Evolutionary conservation across 495 filamentous ascomycete species (phyloP).

Genomic region (Articulospora tetracladia): DNA sequence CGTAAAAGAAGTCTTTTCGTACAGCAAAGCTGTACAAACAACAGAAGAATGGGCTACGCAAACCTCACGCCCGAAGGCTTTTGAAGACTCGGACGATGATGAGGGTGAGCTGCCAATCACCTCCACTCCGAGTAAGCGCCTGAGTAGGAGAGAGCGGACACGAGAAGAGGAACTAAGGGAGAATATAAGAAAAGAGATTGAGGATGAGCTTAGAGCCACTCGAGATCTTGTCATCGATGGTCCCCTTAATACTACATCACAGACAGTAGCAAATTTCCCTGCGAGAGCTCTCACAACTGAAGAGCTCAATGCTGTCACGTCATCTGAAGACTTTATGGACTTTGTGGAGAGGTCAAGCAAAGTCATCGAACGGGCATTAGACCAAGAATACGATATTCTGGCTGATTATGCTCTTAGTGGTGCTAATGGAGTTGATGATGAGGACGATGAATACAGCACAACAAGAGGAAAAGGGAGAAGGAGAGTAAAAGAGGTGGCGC

Average conservation of each 20-base stretch:
- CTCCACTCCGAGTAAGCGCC: constrained; percentile 54
- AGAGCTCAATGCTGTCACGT: constrained; percentile 86
- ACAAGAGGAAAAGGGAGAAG: constrained; percentile 70
- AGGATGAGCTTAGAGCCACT: constrained; percentile 78
- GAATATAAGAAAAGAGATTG: constrained; percentile 82
- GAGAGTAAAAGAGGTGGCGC: constrained; percentile 78
- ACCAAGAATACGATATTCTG: constrained; percentile 89
- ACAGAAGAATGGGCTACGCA: constrained; percentile 59
- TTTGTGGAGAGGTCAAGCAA: constrained; percentile 96
- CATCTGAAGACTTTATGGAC: constrained; percentile 87
- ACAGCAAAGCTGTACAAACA: constrained; percentile 95
- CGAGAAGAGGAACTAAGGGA: constrained; percentile 85
- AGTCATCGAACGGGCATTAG: constrained; percentile 92
- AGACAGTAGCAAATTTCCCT: constrained; percentile 59
- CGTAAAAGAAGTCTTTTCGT: constrained; percentile 78
- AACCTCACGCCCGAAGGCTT: constrained; percentile 32
- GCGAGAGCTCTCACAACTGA: constrained; percentile 78
- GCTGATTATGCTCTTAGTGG: constrained; percentile 87
- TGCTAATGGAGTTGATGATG: constrained; percentile 63
- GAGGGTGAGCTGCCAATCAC: constrained; percentile 32
- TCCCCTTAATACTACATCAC: constrained; percentile 37
- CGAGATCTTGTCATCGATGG: constrained; percentile 53
- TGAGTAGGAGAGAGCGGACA: constrained; percentile 72
- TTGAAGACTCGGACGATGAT: constrained; percentile 53
- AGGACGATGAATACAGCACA: constrained; percentile 75